Conservation (phyloP, 495 filamentous ascomycete genomes). For the Aspergillus heteromorphus region DNA sequence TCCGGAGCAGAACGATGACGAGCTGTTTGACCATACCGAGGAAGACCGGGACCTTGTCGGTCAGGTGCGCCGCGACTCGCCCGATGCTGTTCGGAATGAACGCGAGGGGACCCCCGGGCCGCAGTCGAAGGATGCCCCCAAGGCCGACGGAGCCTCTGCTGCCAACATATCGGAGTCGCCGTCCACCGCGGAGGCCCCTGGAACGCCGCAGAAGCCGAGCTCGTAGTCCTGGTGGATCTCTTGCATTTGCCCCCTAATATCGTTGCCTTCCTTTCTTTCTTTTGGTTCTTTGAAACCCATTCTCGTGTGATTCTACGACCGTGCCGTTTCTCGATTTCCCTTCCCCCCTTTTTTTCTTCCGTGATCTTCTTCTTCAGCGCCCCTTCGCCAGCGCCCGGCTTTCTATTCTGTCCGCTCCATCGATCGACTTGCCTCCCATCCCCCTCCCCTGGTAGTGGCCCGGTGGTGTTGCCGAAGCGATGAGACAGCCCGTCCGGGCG, state of each 20-base stretch:
- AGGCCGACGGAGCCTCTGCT: slow-evolving; percentile 14
- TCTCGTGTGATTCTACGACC: slow-evolving; percentile 22
- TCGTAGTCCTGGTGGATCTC: slow-evolving; percentile 22
- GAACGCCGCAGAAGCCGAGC: slow-evolving; percentile 24
- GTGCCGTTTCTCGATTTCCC: slow-evolving; percentile 6
- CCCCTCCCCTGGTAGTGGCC: background rate
- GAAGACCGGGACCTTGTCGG: slow-evolving; percentile 70
- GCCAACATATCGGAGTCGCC: slow-evolving; percentile 44
- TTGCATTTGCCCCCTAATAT: slow-evolving; percentile 4
- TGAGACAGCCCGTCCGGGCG: slow-evolving; percentile 6
- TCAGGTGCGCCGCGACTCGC: slow-evolving; percentile 46
- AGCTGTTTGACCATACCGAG: slow-evolving; percentile 83
- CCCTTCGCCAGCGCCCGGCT: slow-evolving; percentile 11
- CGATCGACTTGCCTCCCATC: background rate
- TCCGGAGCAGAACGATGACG: slow-evolving; percentile 78
- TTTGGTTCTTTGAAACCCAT: slow-evolving; percentile 22
- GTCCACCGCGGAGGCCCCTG: slow-evolving; percentile 34
- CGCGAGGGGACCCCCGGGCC: slow-evolving; percentile 58
- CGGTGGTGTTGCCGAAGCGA: background rate
- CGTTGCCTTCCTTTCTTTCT: slow-evolving; percentile 4
- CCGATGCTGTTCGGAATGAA: slow-evolving; percentile 36
- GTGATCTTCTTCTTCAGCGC: background rate
- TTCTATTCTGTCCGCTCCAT: background rate
- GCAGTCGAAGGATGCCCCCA: slow-evolving; percentile 26
- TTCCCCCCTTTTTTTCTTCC: background rate